Evolutionary conservation across 331 rosid genomes (phyloP), one percentile per base, ranked within the genome.

Genomic region (Telfairia occidentalis): DNA sequence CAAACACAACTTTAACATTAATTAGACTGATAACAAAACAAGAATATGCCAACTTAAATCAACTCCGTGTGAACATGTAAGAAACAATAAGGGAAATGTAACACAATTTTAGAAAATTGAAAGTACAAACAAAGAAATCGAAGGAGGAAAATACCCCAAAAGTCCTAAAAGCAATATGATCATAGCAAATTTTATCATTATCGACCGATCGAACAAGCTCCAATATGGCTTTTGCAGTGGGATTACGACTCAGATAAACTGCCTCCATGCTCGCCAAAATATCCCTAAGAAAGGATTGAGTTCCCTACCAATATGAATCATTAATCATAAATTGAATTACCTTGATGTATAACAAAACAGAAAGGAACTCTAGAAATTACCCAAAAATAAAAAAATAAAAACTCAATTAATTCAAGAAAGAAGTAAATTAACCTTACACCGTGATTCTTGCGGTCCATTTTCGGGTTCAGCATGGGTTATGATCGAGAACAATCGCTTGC

Each of bases 161-260:
- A 28, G 98, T 95, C 70, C 98, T 88, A 80, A 95, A 95, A 18
- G 98, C 98, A 65, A 95, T 77, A 84, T 95, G 98, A 76, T 95
- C 98, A 78, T 90, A 88, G 86, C 87, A 85, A 73, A 95, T 75
- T 37, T 77, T 80, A 43, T 83, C 80, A 21, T 83, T 71, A 15
- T 86, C 91, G 49, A 35, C 82, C n/a, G 96, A 88, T 40, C 80
- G 88, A 87, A 91, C 92, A 81, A 87, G 93, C 61, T 92, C 96
- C 86, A 95, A 84, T 48, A 95, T 76, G 29, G 93, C 85, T 77
- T 88, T 90, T 28, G 98, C 98, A 32, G 97, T 87, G 45, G 97
- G 97, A 72, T 95, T 95, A 77, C 97, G 89, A 46, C 82, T 87
- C 76, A 95, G 75, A 87, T 95, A 95, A 71, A 90, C 90, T 0